Evolutionary conservation across 2,329 filamentous ascomycete genomes (phyloP).

Genomic region (Ceratocystis eucalypticola): DNA sequence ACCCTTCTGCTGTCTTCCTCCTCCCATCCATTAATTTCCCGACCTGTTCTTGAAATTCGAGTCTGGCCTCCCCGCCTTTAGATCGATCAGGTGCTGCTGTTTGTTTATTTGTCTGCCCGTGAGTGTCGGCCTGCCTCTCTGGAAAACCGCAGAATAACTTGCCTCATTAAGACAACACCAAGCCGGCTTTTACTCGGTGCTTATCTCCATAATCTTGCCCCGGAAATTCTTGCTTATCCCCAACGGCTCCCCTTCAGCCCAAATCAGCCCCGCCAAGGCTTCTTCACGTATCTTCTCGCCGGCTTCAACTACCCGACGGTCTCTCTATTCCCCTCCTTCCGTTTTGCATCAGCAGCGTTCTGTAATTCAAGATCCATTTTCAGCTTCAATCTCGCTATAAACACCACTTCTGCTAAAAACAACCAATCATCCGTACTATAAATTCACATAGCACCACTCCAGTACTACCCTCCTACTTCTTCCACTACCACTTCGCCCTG

Average conservation of each 20-base stretch:
- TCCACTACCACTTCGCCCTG: background rate
- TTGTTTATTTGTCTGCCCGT: no score
- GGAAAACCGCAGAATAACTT: no score
- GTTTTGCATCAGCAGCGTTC: background rate
- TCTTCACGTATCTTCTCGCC: background rate
- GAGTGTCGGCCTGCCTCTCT: no score
- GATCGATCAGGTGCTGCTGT: no score
- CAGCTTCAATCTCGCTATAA: background rate
- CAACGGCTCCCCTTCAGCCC: background rate
- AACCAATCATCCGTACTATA: background rate
- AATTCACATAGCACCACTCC: slow-evolving; percentile 3
- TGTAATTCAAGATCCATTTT: background rate
- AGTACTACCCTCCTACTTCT: background rate
- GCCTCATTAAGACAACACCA: background rate
- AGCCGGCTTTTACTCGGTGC: background rate
- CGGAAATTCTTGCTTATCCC: background rate
- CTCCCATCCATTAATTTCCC: background rate
- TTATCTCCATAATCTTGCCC: background rate
- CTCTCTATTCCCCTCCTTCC: background rate
- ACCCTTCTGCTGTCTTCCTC: background rate
- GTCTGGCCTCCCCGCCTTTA: no score
- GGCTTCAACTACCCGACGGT: background rate
- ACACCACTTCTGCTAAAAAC: background rate
- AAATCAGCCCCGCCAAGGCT: background rate
- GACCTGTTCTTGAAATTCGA: background rate